Base-by-base conservation (phyloP, 495 filamentous ascomycete species). In the Trichoderma asperelloides region DNA sequence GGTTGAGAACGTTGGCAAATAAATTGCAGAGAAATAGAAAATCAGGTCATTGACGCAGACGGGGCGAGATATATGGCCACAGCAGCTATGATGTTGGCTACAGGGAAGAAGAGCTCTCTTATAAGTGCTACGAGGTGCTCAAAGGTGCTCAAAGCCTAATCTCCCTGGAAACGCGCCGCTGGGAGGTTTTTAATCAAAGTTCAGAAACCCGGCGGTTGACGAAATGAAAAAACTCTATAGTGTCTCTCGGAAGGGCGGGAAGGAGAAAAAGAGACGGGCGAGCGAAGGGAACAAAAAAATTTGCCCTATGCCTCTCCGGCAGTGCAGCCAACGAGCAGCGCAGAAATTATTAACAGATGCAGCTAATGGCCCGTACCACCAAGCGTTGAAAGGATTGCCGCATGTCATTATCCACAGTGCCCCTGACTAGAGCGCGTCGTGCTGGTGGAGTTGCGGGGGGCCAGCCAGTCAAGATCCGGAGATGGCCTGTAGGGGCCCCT, bases 381-480 rank as follows among this genome's bases (percentile, higher is more conserved):
- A 55, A n/a, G n/a, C 43, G 43, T 47, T n/a, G 49, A 12, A 25
- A 60, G 55, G 23, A 60, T 60, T 60, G 55, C 55, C 55, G 55
- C 55, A 60, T 30, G 47, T 18, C 55, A 30, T 28, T 30, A 60
- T 33, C 55, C 55, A 60, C 55, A 28, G 16, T 60, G 55, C 55
- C 55, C 55, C 55, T 60, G 55, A 60, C 55, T 60, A 60, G 55
- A 60, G 55, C 55, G 21, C n/a, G 49, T 55, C 49, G 49, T n/a
- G 16, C 18, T 21, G 21, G 49, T 21, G n/a, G 55, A 60, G 25
- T 60, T 60, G 55, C 55, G 55, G 55, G 55, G 55, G 28, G 27
- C 13, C 55, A 60, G 55, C 55, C 55, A 60, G 55, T 60, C 55
- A 60, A 60, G 55, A 60, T 60, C 55, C 55, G 55, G 55, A 15